A percentile compares a stretch with the other conserved stretches of the same genome.
These are phyloP conservation scores for Boletus vinaceobasis DNA, from an alignment of 768 basidiomycete genomes.

Conservation along the genomic window DNA sequence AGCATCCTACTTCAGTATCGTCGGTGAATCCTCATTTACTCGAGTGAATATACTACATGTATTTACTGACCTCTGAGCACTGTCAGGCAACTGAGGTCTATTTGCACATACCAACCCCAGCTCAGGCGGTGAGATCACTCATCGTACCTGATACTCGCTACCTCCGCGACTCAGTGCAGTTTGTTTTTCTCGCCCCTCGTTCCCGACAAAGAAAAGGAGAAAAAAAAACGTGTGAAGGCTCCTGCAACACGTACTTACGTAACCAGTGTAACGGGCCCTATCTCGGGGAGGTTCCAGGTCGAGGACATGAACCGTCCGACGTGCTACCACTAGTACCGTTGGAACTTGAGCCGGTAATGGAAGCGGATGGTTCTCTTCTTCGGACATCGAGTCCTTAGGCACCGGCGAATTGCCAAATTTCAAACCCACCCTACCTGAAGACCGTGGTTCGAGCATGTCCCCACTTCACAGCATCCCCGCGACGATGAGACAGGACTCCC, in stretches of 20 bases:
- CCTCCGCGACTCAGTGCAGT: not conserved
- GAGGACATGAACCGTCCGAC: not conserved
- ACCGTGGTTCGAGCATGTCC: not conserved
- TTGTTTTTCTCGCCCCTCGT: not conserved
- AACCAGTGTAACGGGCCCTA: not conserved
- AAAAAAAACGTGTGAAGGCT: not conserved
- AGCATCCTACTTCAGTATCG: not conserved
- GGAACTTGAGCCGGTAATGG: not conserved
- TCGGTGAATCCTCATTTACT: not conserved
- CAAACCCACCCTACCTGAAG: not conserved
- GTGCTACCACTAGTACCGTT: too few relatives aligned
- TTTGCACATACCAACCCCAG: not conserved
- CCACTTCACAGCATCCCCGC: not conserved
- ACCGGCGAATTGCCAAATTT: not conserved
- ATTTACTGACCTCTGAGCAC: not conserved
- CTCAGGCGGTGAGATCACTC: not conserved
- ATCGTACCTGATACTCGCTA: not conserved
- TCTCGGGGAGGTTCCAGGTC: not conserved
- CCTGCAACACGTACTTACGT: not conserved
- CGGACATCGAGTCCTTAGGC: not conserved
- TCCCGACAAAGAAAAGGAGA: not conserved
- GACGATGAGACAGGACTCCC: not conserved
- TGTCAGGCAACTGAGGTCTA: not conserved
- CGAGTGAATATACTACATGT: too few relatives aligned
- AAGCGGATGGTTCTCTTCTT: too few relatives aligned